These are phyloP conservation scores for Aspergillus melleus DNA, from an alignment of 2,329 filamentous ascomycete species.

Conservation along the genomic window DNA sequence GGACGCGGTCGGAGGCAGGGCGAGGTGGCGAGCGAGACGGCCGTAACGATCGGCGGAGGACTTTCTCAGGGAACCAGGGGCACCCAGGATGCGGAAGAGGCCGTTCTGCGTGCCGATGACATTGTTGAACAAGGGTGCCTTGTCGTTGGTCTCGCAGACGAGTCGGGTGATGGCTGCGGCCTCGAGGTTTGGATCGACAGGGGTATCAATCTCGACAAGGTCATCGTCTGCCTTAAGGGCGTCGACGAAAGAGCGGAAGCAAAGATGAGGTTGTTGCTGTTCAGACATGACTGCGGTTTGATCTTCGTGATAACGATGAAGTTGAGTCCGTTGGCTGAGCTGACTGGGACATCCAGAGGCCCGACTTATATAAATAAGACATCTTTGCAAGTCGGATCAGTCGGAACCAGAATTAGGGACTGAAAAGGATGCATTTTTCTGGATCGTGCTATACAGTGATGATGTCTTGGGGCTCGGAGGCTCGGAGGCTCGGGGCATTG, in stretches of 20 bases:
- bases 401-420: background rate
- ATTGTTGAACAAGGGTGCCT: constrained; percentile 56
- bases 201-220: constrained; percentile 45
- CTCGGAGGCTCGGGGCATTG: background rate
- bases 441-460: background rate
- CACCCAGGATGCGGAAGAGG: constrained; percentile 51
- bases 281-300: background rate
- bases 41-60: constrained; percentile 37
- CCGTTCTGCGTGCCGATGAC: constrained; percentile 49
- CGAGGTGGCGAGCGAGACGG: constrained; percentile 46
- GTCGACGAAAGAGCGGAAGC: constrained; percentile 51
- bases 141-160: constrained; percentile 48
- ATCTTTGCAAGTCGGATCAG: background rate
- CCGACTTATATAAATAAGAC: background rate
- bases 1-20: constrained; percentile 38
- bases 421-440: background rate
- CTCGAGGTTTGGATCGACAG: constrained; percentile 48
- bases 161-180: constrained; percentile 49
- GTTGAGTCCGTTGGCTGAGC: background rate
- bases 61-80: constrained; percentile 41
- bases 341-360: too few species aligned
- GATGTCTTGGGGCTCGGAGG: background rate
- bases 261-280: constrained; percentile 27
- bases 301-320: background rate
- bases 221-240: constrained; percentile 45